phyloP scores from a whole-genome alignment of 441 rosid genomes.

The Populus hybrid region DNA sequence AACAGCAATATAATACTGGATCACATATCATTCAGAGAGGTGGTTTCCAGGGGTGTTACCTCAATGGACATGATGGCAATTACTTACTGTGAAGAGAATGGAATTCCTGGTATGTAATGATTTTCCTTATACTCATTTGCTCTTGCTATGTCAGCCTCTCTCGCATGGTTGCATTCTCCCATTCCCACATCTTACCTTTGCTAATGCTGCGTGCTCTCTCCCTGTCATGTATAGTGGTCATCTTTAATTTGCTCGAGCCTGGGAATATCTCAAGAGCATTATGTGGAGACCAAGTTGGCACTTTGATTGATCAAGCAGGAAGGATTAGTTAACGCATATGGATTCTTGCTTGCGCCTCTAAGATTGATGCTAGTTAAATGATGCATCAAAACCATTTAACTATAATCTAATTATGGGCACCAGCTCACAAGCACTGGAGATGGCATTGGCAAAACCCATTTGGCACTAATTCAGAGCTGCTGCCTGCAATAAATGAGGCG shows the following conservation, averaged over 20 bases:
- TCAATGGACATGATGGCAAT: conserved; percentile 63
- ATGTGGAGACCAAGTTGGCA: conserved; percentile 63
- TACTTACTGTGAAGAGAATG: conserved; percentile 60
- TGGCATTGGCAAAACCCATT: not conserved
- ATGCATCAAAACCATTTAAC: not conserved
- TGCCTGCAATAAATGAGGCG: not conserved
- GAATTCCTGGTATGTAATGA: conserved; percentile 56
- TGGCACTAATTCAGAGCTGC: not conserved
- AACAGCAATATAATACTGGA: conserved; percentile 39
- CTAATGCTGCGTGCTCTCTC: not conserved
- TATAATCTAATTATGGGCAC: not conserved
- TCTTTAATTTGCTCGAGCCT: conserved; percentile 54
- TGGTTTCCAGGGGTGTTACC: conserved; percentile 41
- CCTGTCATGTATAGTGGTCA: conserved; percentile 37
- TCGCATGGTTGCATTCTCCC: no score
- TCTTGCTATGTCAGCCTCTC: not conserved
- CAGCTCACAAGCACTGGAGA: not conserved
- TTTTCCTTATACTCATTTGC: not conserved
- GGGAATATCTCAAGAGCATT: conserved; percentile 63
- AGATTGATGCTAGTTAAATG: not conserved
- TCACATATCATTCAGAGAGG: conserved; percentile 52
- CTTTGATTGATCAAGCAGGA: conserved; percentile 55
- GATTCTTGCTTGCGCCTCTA: not conserved
- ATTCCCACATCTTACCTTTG: not conserved
- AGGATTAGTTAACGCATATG: conserved; percentile 20